Conservation (phyloP, 2,329 filamentous ascomycete species). For the Claviceps digitariae region DNA sequence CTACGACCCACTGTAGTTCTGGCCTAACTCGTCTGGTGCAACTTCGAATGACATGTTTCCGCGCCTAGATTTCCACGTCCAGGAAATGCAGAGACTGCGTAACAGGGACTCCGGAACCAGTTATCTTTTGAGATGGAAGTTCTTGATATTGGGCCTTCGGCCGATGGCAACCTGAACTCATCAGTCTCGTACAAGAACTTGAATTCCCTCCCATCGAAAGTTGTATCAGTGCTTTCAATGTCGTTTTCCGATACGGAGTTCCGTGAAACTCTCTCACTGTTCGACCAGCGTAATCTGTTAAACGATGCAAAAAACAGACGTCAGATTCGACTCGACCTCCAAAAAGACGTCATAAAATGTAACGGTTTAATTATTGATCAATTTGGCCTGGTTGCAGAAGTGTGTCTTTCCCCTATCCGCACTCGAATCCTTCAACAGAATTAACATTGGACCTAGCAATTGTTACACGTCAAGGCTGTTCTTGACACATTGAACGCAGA, state of each 20-base stretch:
- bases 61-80: no score
- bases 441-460: slow-evolving; percentile 48
- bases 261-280: slow-evolving; percentile 63
- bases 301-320: slow-evolving; percentile 71
- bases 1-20: no score
- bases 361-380: slow-evolving; percentile 82
- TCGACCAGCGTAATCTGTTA: slow-evolving; percentile 57
- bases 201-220: slow-evolving; percentile 65
- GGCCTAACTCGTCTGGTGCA: no score
- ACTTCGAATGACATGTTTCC: no score
- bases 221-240: slow-evolving; percentile 74
- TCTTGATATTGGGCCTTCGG: background rate
- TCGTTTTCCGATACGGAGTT: slow-evolving; percentile 92
- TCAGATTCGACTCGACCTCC: slow-evolving; percentile 66
- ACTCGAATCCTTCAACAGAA: background rate
- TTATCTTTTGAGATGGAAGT: no score
- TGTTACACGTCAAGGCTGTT: slow-evolving; percentile 67
- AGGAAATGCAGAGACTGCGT: no score
- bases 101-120: no score
- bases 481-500: slow-evolving; percentile 67
- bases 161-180: background rate
- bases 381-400: slow-evolving; percentile 81
- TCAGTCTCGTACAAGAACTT: slow-evolving; percentile 12
- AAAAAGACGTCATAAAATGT: slow-evolving; percentile 84
- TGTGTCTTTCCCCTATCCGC: slow-evolving; percentile 25